Conservation (phyloP, 345 rosid species). For the Moringa oleifera region DNA sequence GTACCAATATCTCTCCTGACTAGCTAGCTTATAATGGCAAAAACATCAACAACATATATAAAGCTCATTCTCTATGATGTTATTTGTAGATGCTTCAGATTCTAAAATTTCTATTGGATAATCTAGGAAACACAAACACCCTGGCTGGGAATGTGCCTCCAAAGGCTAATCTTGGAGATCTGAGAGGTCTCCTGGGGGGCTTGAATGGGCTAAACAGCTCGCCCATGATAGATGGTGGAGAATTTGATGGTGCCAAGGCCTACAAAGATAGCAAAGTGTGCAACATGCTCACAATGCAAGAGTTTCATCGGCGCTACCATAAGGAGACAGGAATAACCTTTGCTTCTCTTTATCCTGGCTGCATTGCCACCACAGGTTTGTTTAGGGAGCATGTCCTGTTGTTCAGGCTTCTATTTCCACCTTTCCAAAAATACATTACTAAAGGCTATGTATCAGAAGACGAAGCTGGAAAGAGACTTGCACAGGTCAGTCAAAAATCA, state of each 20-base stretch:
- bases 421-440: slow-evolving; percentile 95
- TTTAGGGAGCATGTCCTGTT: slow-evolving; percentile 94
- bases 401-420: slow-evolving; percentile 88
- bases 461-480: slow-evolving; percentile 87
- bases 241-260: slow-evolving; percentile 93
- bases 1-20: slow-evolving; percentile 23
- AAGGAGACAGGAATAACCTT: slow-evolving; percentile 83
- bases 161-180: slow-evolving; percentile 88
- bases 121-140: slow-evolving; percentile 88
- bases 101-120: no score
- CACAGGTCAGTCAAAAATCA: slow-evolving; percentile 49
- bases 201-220: slow-evolving; percentile 68
- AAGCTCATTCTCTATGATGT: background rate
- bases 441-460: slow-evolving; percentile 93
- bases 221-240: slow-evolving; percentile 91
- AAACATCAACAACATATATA: background rate
- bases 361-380: slow-evolving; percentile 96
- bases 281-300: slow-evolving; percentile 96
- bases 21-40: no score
- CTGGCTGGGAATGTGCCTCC: slow-evolving; percentile 99
- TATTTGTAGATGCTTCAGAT: no score
- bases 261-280: slow-evolving; percentile 99
- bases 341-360: slow-evolving; percentile 94
- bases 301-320: slow-evolving; percentile 88
- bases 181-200: slow-evolving; percentile 88